Percentiles rank a stretch among this genome's conserved stretches.
These are phyloP conservation scores for Dryadomyces quercus-mongolicae DNA, from an alignment of 2,329 filamentous ascomycete species.

Conservation along the genomic window DNA sequence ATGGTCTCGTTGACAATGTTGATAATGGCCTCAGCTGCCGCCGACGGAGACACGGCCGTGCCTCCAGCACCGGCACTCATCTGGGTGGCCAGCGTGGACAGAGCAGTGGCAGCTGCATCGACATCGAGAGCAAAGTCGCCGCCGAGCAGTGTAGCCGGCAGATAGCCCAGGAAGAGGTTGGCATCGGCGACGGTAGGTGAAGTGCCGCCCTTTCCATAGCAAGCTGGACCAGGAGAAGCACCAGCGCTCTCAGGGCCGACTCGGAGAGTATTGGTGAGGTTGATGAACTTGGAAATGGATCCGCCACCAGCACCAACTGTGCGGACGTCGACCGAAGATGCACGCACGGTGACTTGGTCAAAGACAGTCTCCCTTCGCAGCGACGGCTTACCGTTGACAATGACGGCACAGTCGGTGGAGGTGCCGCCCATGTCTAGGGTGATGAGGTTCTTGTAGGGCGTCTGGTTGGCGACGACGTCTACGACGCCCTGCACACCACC, in stretches of 20 bases:
- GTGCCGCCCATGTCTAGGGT: slow-evolving; percentile 39
- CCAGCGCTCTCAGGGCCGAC: slow-evolving; percentile 38
- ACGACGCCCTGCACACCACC: slow-evolving; percentile 35
- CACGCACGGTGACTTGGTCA: slow-evolving; percentile 28
- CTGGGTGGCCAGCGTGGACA: slow-evolving; percentile 29
- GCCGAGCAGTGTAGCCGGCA: slow-evolving; percentile 31
- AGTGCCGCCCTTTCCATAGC: slow-evolving; percentile 32
- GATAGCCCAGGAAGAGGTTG: slow-evolving; percentile 33
- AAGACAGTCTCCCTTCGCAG: slow-evolving; percentile 33
- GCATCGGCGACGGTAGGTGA: slow-evolving; percentile 36
- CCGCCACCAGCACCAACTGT: slow-evolving; percentile 37
- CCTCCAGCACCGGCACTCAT: slow-evolving; percentile 23
- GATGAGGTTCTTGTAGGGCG: slow-evolving; percentile 33
- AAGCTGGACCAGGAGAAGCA: slow-evolving; percentile 33
- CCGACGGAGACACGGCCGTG: slow-evolving; percentile 17
- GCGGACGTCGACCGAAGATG: slow-evolving; percentile 33
- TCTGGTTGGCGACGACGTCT: slow-evolving; percentile 30
- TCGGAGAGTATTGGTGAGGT: slow-evolving; percentile 32
- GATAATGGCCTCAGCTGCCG: slow-evolving; percentile 33
- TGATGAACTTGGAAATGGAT: slow-evolving; percentile 33
- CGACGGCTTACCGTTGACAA: slow-evolving; percentile 28
- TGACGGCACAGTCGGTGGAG: slow-evolving; percentile 33
- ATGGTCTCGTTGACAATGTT: slow-evolving; percentile 38
- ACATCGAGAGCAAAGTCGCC: slow-evolving; percentile 32
- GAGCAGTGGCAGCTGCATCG: slow-evolving; percentile 25